Evolutionary conservation across 192 early-diverging fungal species (phyloP), one percentile per base, ranked within the genome.

Genomic region (Linnemannia schmuckeri): DNA sequence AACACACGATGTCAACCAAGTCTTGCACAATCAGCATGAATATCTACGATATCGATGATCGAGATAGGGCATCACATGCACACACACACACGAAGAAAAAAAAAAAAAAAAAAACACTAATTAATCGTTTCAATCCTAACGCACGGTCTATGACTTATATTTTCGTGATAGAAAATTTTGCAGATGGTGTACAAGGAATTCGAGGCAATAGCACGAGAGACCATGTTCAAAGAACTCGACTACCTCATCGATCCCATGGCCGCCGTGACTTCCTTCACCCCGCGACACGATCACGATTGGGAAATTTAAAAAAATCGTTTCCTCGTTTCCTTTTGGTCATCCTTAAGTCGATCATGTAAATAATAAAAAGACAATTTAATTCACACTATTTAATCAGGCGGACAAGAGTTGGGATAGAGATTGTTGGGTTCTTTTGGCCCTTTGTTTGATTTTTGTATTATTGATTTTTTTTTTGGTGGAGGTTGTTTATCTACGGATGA

Each of bases 211-310:
- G 74, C 83, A 20, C 30, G 83, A 40, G 79, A 80, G 33, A 57
- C 77, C 9, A 71, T 86, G 77, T 22, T 76, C 6, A 46, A 86
- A 33, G 83, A 86, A 35, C 70, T 86, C 13, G 81, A 76, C 22
- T 17, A 30, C 61, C 61, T 66, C 3, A 44, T 86, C 15, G 83
- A 86, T 42, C 83, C 83, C 1, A 35, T 86, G 33, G 83, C 63
- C 37, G 73, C 55, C 2, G 6, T 27, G 22, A 27, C 82, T 9
- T 35, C 57, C 41, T 37, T 66, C 10, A 35, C 76, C 0, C 30
- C 35, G 57, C 24, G n/a, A 61, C 33, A 52, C 41, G 63, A 80
- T 30, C 20, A 77, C 27, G 75, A 77, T 37, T 85, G 78, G 78
- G 78, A 85, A 15, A 63, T 37, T 75, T 72, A 24, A 42, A 37